phyloP scores from a whole-genome alignment of 2,329 filamentous ascomycete species.

The Nigrospora osmanthi region DNA sequence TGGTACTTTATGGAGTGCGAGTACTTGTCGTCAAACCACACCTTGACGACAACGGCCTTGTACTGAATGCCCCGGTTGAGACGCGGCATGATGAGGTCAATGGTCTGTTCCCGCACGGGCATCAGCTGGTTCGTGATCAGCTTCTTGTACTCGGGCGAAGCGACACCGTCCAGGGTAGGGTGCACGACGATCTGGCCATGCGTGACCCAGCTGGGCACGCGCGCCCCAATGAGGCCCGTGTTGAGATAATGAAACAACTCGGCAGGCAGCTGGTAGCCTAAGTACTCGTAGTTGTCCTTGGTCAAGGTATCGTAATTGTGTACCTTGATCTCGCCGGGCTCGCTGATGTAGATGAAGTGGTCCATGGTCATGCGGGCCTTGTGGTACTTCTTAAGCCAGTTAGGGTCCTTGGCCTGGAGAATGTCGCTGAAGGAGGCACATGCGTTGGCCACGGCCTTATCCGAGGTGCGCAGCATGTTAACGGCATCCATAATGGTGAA shows the following conservation, averaged over 20 bases:
- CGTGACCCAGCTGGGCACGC: slow-evolving; percentile 75
- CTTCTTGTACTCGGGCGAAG: slow-evolving; percentile 71
- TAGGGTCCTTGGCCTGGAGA: slow-evolving; percentile 58
- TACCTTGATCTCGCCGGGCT: slow-evolving; percentile 69
- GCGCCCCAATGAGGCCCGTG: slow-evolving; percentile 69
- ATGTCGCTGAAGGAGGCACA: slow-evolving; percentile 78
- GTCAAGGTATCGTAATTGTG: slow-evolving; percentile 68
- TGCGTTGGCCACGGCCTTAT: slow-evolving; percentile 63
- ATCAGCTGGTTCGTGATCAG: slow-evolving; percentile 70
- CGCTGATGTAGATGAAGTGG: slow-evolving; percentile 76
- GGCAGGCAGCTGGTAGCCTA: slow-evolving; percentile 81
- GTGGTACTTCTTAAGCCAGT: slow-evolving; percentile 80
- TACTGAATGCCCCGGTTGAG: slow-evolving; percentile 78
- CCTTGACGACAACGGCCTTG: slow-evolving; percentile 67
- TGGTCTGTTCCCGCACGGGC: slow-evolving; percentile 65
- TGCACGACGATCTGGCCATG: slow-evolving; percentile 70
- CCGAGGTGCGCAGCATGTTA: slow-evolving; percentile 64
- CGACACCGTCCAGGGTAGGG: slow-evolving; percentile 79
- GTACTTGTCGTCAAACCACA: slow-evolving; percentile 74
- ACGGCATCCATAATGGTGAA: slow-evolving; percentile 67
- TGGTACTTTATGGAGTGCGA: slow-evolving; percentile 61
- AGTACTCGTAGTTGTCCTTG: slow-evolving; percentile 78
- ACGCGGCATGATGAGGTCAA: slow-evolving; percentile 70
- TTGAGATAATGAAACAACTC: slow-evolving; percentile 90
- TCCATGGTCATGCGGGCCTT: slow-evolving; percentile 79